Evolutionary conservation across 768 basidiomycete genomes (phyloP).

Genomic region (Dioszegia aurantiaca): DNA sequence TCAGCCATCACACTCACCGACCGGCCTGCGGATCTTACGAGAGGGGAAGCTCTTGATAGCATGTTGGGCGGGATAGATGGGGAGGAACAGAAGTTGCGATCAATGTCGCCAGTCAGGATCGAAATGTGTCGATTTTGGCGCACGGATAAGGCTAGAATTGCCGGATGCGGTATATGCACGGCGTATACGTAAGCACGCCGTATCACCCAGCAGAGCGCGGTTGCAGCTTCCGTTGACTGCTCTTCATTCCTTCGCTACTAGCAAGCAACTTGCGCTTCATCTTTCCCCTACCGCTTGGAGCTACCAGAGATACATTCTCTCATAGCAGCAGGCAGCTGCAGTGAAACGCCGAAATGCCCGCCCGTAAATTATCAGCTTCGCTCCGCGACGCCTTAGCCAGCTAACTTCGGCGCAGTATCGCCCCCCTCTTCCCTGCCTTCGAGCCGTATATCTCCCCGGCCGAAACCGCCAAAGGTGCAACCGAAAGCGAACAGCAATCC

Average conservation of each 20-base stretch:
- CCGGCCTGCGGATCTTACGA: slow-evolving; percentile 6
- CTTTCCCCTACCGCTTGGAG: too few relatives aligned
- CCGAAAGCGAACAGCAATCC: slow-evolving; percentile 24
- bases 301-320: too few relatives aligned
- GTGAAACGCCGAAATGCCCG: slow-evolving; percentile 6
- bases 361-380: neutral
- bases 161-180: neutral
- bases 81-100: too few relatives aligned
- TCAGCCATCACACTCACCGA: neutral
- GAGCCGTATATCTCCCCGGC: neutral
- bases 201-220: too few relatives aligned
- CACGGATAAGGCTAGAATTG: neutral
- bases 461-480: slow-evolving; percentile 12
- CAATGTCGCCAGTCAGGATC: too few relatives aligned
- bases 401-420: slow-evolving; percentile 1
- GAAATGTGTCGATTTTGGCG: too few relatives aligned
- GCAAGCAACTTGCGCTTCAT: too few relatives aligned
- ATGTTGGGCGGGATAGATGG: too few relatives aligned
- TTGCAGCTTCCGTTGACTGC: too few relatives aligned
- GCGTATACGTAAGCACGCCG: too few relatives aligned
- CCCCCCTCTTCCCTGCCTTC: neutral
- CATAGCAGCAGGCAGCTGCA: too few relatives aligned
- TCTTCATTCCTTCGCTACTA: too few relatives aligned
- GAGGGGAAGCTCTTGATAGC: slow-evolving; percentile 12
- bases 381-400: neutral